A percentile compares a stretch with the other conserved stretches of the same genome.
phyloP scores from a whole-genome alignment of 1,139 yeast species.

The Magnusiomyces ingens region DNA sequence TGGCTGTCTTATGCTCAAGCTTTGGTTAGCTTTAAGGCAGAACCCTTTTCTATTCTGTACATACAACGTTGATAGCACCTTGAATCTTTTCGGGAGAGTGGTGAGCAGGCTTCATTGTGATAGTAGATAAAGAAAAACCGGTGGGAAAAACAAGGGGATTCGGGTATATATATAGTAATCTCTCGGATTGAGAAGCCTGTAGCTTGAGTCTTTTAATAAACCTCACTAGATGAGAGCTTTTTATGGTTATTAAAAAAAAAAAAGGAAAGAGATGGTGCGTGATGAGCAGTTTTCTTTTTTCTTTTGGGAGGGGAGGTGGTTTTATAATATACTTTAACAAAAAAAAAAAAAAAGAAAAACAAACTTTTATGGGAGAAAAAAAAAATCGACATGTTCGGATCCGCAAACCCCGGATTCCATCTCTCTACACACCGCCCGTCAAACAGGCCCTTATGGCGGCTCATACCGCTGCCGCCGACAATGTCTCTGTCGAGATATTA shows the following conservation, averaged over 20 bases:
- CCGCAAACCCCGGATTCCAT: background rate
- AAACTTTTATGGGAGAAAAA: background rate
- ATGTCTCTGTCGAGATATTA: background rate
- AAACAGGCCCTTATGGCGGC: too few species aligned
- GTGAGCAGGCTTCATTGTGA: constrained; percentile 29
- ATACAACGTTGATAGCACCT: constrained; percentile 28
- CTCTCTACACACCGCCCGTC: too few species aligned
- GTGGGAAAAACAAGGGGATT: background rate
- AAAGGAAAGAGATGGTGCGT: too few species aligned
- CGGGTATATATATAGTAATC: background rate
- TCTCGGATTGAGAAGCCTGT: too few species aligned
- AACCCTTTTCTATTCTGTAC: constrained; percentile 11
- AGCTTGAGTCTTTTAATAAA: too few species aligned
- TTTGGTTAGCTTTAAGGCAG: background rate
- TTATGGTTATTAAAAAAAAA: background rate
- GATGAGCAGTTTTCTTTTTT: background rate
- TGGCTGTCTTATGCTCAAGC: background rate
- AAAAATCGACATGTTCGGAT: background rate
- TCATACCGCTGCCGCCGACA: too few species aligned
- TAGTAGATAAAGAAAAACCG: background rate
- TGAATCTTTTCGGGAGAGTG: constrained; percentile 28
- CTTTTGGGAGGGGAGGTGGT: background rate
- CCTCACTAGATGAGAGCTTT: background rate
- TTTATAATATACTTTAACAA: background rate
- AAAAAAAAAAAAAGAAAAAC: background rate